Evolutionary conservation across 208 protist species (phyloP), one percentile per base, ranked within the genome.

Genomic region (Acanthamoeba lenticulata): DNA sequence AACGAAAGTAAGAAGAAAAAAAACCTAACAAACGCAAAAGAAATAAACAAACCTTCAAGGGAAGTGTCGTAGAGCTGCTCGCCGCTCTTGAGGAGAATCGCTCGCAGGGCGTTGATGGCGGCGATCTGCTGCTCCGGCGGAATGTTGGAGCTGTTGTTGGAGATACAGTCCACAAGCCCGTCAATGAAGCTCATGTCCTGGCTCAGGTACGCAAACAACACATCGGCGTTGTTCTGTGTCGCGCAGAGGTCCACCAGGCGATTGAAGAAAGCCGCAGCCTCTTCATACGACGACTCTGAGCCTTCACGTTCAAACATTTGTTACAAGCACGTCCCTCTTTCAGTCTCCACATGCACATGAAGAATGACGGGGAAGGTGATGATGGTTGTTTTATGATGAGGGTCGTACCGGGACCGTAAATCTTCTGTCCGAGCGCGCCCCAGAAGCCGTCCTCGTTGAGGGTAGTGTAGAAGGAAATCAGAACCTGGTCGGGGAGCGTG

Each of bases 371-470:
- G 9, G 7, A 38, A 17, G 5, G 62, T 29, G 27, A 36, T 17
- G 0, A 42, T 17, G n/a, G 29, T 27, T 32, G 60, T 67, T 9
- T 11, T 3, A 52, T 9, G 47, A 60, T 4, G 0, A n/a, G n/a
- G n/a, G n/a, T n/a, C 0, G 34, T 91, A 91, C 85, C 85, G 44
- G 85, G 44, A 40, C 89, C 89, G 67, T 93, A 93, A n/a, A 93
- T 93, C 89, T 93, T 93, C 29, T 93, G 45, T 47, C 89, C 89
- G 19, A 93, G 67, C 17, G 67, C 5, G 32, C 9, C 29, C 62
- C 57, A 93, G 67, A 93, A 93, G 45, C 89, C 89, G 32, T 93
- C 67, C n/a, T 74, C 89, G 47, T 93, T 93, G 42, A 93, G 65
- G 17, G 65, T 32, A 29, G 21, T 83, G 67, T 93, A 93, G 38